Percentiles rank a stretch among this genome's conserved stretches.
Evolutionary conservation across 768 basidiomycete species (phyloP).

Genomic region (Naematelia aurantialba): DNA sequence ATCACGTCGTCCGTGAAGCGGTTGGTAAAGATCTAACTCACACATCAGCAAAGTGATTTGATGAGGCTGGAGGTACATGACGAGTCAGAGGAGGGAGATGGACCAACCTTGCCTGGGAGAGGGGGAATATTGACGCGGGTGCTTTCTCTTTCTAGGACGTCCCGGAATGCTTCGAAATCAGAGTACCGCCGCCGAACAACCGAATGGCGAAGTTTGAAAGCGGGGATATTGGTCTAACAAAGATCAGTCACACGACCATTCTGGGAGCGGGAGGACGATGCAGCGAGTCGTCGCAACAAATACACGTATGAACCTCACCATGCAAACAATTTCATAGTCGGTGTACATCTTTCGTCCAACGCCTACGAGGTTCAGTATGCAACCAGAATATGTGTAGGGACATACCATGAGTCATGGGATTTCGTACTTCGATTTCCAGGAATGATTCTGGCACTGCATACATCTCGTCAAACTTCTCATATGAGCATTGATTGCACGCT

Average conservation of each 20-base stretch:
- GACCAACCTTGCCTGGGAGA: slow-evolving; percentile 74
- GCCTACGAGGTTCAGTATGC: slow-evolving; percentile 54
- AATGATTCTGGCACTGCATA: slow-evolving; percentile 96
- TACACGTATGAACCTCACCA: slow-evolving; percentile 56
- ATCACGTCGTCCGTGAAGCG: slow-evolving; percentile 98
- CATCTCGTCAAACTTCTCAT: slow-evolving; percentile 75
- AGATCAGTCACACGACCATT: not conserved
- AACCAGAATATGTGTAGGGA: not conserved
- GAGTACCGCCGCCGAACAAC: slow-evolving; percentile 82
- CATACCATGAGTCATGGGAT: slow-evolving; percentile 93
- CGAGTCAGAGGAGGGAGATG: not conserved
- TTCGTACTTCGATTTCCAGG: slow-evolving; percentile 93
- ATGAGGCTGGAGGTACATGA: not conserved
- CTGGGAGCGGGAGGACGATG: not conserved
- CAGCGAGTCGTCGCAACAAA: not conserved
- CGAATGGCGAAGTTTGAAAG: slow-evolving; percentile 94
- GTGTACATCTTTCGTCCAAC: slow-evolving; percentile 99
- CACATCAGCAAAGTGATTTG: not conserved
- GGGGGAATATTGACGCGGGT: slow-evolving; percentile 97
- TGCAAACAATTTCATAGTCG: slow-evolving; percentile 97
- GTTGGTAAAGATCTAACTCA: slow-evolving; percentile 90
- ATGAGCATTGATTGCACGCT: not conserved
- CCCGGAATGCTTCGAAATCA: slow-evolving; percentile 94
- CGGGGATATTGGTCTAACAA: slow-evolving; percentile 90
- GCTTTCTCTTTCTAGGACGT: slow-evolving; percentile 93